These are phyloP conservation scores for Dictyostelium discoideum DNA, from an alignment of 78 protist genomes.

Conservation along the genomic window dicty_2.7 NC_007091.3:3247001-3247500, in stretches of 20 bases:
- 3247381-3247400: neutral
- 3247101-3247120: constrained; percentile 3
- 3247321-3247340: neutral
- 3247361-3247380: neutral
- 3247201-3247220: constrained; percentile 27
- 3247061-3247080: neutral
- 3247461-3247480: constrained; percentile 45
- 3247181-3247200: neutral
- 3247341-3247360: neutral
- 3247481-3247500: constrained; percentile 22
- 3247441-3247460: neutral
- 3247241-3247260: neutral
- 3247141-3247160: neutral
- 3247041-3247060: neutral
- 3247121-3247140: constrained; percentile 9
- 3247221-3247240: neutral
- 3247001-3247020: neutral
- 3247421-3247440: neutral
- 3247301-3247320: constrained; percentile 12
- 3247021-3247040: neutral
- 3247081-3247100: neutral
- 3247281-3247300: constrained; percentile 18
- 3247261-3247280: constrained; percentile 31
- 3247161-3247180: neutral
- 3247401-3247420: neutral